Percentiles rank a stretch among this genome's conserved stretches.
Evolutionary conservation across 1,284 basidiomycete species (phyloP).

Genomic region (Ustilago sp.): DNA sequence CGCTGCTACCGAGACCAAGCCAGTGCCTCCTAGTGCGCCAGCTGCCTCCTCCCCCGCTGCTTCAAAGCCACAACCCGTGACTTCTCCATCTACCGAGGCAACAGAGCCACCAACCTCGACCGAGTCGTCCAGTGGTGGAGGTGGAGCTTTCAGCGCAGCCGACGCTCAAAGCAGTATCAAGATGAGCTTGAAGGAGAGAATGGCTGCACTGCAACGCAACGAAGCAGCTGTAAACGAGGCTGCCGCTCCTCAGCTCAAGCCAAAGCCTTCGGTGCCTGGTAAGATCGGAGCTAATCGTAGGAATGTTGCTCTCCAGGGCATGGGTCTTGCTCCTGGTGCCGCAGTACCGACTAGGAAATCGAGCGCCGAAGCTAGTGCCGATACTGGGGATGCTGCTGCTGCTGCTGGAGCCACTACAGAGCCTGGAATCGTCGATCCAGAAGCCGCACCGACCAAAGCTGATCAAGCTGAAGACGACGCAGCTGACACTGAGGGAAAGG

Average conservation of each 20-base stretch:
- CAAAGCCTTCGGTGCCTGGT: slow-evolving; percentile 42
- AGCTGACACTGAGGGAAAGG: slow-evolving; percentile 6
- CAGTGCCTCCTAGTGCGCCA: slow-evolving; percentile 52
- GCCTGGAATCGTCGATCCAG: not conserved
- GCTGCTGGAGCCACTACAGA: slow-evolving; percentile 10
- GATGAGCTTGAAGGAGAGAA: slow-evolving; percentile 67
- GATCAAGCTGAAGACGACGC: slow-evolving; percentile 4
- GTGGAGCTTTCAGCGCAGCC: slow-evolving; percentile 57
- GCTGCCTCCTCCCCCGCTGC: slow-evolving; percentile 20
- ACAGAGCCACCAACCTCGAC: slow-evolving; percentile 16
- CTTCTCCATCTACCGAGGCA: slow-evolving; percentile 10
- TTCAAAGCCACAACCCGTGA: slow-evolving; percentile 15
- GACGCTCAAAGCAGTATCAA: slow-evolving; percentile 68
- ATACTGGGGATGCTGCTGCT: slow-evolving; percentile 1
- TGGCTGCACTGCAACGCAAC: slow-evolving; percentile 67
- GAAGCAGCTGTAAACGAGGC: slow-evolving; percentile 39
- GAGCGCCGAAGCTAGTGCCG: slow-evolving; percentile 14
- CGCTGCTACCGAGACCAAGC: slow-evolving; percentile 50
- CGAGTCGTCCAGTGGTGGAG: slow-evolving; percentile 15
- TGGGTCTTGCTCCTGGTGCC: slow-evolving; percentile 46
- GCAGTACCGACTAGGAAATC: slow-evolving; percentile 23
- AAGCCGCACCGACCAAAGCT: not conserved
- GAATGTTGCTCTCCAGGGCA: slow-evolving; percentile 51
- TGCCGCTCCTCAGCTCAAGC: slow-evolving; percentile 40
- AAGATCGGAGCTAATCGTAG: slow-evolving; percentile 48